Evolutionary conservation across 192 early-diverging fungal genomes (phyloP), one percentile per base, ranked within the genome.

Genomic region (Mortierella claussenii): DNA sequence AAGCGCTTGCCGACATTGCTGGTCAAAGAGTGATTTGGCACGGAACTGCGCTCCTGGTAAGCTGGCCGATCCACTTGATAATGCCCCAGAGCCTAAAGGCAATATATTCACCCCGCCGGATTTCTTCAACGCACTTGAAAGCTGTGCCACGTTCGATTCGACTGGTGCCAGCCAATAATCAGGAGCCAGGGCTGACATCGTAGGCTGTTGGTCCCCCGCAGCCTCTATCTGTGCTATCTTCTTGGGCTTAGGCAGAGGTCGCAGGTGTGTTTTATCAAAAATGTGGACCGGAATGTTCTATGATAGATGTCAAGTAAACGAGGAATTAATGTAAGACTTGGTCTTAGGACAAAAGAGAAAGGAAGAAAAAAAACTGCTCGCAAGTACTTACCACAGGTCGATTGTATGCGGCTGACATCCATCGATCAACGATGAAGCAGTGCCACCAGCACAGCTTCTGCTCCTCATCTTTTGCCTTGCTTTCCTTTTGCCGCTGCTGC

Each of bases 391-490:
- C 73, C 26, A 67, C 64, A 26, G 73, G 73, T 1, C 64, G 56
- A 21, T 40, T 57, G 40, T 62, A 56, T 26, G 65, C 54, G 9
- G 64, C 73, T 30, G 73, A 76, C 73, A 76, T 76, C 73, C 73
- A 76, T 23, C 73, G 73, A 46, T 76, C 73, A 18, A 76, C 53
- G 24, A 76, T 76, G 45, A 76, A 76, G 50, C 73, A 76, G n/a
- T 76, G 73, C 73, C 73, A 76, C 73, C 73, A 76, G 20, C 73
- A 76, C n/a, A 67, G n/a, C 47, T 27, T 66, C 32, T 76, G 73
- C 23, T 76, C 73, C 17, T 76, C 73, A 12, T 55, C 73, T 10
- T 42, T 49, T 3, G 33, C 46, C 21, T 59, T 74, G 30, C 24
- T 51, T 23, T 74, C 69, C 23, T n/a, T 57, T 44, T 52, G 46